Conservation (phyloP, 768 basidiomycete genomes). For the Trametes cinnabarina region DNA sequence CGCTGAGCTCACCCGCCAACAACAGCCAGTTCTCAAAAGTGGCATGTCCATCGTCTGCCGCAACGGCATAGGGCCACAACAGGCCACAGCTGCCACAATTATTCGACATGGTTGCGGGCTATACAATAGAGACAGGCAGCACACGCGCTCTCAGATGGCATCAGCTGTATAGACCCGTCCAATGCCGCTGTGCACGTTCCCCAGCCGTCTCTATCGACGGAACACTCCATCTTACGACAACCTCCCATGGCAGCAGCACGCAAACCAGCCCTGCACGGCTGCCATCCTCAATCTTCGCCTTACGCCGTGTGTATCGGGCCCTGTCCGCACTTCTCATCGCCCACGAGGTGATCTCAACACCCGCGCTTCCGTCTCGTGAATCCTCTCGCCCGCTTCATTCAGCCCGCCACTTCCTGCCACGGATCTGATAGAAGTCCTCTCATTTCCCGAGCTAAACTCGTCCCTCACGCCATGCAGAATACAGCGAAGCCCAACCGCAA, state of each 20-base stretch:
- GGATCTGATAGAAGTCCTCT: conserved; percentile 29
- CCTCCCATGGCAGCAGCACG: no score
- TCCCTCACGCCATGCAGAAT: conserved; percentile 17
- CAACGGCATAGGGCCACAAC: no score
- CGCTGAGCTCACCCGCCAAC: no score
- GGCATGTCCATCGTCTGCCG: no score
- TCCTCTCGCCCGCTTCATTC: conserved; percentile 3
- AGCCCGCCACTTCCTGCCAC: conserved; percentile 16
- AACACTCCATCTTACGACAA: conserved; percentile 16
- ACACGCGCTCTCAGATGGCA: background rate
- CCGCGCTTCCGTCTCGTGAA: conserved; percentile 6
- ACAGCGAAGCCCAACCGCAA: conserved; percentile 18
- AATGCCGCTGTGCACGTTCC: conserved; percentile 16
- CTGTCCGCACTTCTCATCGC: conserved; percentile 16
- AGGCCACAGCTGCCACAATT: no score
- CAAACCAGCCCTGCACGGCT: no score
- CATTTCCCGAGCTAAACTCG: conserved; percentile 23
- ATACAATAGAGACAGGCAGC: background rate
- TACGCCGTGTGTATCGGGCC: conserved; percentile 16
- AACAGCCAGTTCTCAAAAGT: no score
- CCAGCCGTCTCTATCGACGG: background rate
- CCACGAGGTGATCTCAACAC: conserved; percentile 26
- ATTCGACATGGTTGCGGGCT: no score
- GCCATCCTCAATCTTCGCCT: background rate
- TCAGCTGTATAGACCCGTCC: background rate